Conservation (phyloP, 768 basidiomycete species). For the Mrakia hoshinonis region DNA sequence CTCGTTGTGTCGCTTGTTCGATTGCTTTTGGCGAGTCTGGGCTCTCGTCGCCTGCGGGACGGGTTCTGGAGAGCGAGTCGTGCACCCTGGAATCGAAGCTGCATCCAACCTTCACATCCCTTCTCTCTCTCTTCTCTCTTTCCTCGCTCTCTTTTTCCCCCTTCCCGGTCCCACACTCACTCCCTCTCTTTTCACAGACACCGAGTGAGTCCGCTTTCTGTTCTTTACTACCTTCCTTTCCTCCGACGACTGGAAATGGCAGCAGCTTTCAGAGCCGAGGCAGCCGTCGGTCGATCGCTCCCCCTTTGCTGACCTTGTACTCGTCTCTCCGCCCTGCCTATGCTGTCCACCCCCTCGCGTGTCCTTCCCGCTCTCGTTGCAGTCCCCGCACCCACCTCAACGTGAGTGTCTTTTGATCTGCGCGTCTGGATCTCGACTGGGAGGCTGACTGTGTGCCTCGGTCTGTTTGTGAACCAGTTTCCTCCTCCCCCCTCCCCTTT, state of each 20-base stretch:
- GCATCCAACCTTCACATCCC: slow-evolving; percentile 1
- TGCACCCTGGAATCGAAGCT: neutral
- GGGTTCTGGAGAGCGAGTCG: neutral
- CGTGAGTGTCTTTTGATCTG: too few species aligned
- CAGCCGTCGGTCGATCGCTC: too few species aligned
- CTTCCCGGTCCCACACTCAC: neutral
- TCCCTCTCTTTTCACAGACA: slow-evolving; percentile 1
- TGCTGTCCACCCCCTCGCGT: too few species aligned
- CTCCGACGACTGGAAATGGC: neutral
- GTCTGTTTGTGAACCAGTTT: neutral
- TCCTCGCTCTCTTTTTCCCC: neutral
- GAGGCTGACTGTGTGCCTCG: too few species aligned
- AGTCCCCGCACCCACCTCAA: too few species aligned
- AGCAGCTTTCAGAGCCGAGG: too few species aligned
- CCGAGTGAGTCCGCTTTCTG: neutral
- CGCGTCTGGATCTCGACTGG: too few species aligned
- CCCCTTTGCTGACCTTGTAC: too few species aligned
- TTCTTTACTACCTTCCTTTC: neutral
- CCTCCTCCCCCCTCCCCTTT: neutral
- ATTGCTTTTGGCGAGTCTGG: neutral
- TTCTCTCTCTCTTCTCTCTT: neutral
- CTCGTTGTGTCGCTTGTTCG: too few species aligned
- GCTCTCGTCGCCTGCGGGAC: neutral
- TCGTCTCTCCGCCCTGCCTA: too few species aligned
- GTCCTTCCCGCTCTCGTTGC: too few species aligned